These are phyloP conservation scores for Fusarium sarcochroum DNA, from an alignment of 2,329 filamentous ascomycete genomes.

Conservation along the genomic window DNA sequence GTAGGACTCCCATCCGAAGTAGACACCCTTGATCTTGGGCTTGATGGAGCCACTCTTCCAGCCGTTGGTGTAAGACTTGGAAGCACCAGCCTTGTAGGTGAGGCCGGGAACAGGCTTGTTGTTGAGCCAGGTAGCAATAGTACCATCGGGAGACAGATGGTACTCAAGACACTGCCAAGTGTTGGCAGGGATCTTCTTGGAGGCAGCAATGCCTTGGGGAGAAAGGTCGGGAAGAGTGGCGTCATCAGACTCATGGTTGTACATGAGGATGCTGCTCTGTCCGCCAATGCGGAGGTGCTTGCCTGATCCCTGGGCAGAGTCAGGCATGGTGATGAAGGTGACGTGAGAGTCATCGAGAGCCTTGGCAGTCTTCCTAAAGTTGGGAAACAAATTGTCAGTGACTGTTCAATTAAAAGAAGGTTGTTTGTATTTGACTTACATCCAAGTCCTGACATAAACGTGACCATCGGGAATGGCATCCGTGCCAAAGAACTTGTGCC, in stretches of 20 bases:
- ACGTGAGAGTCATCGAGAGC: conserved; percentile 72
- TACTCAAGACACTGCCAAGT: conserved; percentile 74
- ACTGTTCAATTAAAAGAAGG: neutral
- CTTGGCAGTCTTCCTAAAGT: conserved; percentile 66
- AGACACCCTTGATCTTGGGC: conserved; percentile 68
- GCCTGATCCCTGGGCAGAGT: conserved; percentile 66
- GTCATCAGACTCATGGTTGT: conserved; percentile 74
- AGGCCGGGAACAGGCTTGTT: conserved; percentile 65
- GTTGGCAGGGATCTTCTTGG: conserved; percentile 63
- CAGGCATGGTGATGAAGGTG: conserved; percentile 75
- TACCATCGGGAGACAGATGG: conserved; percentile 70
- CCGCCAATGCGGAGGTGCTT: conserved; percentile 75
- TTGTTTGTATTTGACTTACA: conserved; percentile 60
- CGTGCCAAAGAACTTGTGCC: conserved; percentile 74
- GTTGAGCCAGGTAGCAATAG: conserved; percentile 73
- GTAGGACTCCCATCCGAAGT: conserved; percentile 76
- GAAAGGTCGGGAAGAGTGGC: conserved; percentile 73
- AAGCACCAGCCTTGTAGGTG: conserved; percentile 55
- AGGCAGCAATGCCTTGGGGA: conserved; percentile 70
- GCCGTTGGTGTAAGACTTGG: conserved; percentile 58
- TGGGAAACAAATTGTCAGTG: neutral
- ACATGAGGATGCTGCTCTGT: conserved; percentile 73
- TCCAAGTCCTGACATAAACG: conserved; percentile 68
- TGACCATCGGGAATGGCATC: conserved; percentile 68
- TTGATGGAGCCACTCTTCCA: conserved; percentile 66